Conservation (phyloP, 2,329 filamentous ascomycete genomes). For the Pseudogymnoascus sp. region DNA sequence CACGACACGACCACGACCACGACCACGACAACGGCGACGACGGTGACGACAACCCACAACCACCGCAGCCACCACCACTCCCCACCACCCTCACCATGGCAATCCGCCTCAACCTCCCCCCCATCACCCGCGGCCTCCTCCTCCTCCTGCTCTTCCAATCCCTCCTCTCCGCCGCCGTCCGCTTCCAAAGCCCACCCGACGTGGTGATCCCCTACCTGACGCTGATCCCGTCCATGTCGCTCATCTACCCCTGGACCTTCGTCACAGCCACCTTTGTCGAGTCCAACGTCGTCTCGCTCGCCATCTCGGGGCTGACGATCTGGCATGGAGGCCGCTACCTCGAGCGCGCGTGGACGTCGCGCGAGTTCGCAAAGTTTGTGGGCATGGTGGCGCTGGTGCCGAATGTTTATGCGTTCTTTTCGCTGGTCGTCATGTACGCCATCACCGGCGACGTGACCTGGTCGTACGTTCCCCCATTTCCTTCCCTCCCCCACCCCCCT, state of each 20-base stretch:
- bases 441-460: conserved; percentile 58
- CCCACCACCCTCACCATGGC: conserved; percentile 63
- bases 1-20: background rate
- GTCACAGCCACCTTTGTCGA: conserved; percentile 81
- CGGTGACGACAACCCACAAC: background rate
- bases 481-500: conserved; percentile 10
- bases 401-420: conserved; percentile 64
- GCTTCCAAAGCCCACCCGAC: conserved; percentile 60
- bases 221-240: conserved; percentile 71
- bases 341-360: conserved; percentile 89
- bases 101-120: conserved; percentile 82
- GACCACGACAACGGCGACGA: no score
- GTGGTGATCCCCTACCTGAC: conserved; percentile 79
- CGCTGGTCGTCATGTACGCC: conserved; percentile 66
- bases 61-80: background rate
- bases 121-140: conserved; percentile 76
- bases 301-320: conserved; percentile 67
- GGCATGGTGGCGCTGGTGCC: conserved; percentile 69
- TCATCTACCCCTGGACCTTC: conserved; percentile 91
- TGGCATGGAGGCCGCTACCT: conserved; percentile 93
- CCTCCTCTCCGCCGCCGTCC: conserved; percentile 70
- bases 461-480: conserved; percentile 46
- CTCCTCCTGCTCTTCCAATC: conserved; percentile 68
- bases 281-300: conserved; percentile 81
- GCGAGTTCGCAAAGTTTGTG: conserved; percentile 86